Evolutionary conservation across 345 rosid species (phyloP).

Genomic region (Salix suchowensis): DNA sequence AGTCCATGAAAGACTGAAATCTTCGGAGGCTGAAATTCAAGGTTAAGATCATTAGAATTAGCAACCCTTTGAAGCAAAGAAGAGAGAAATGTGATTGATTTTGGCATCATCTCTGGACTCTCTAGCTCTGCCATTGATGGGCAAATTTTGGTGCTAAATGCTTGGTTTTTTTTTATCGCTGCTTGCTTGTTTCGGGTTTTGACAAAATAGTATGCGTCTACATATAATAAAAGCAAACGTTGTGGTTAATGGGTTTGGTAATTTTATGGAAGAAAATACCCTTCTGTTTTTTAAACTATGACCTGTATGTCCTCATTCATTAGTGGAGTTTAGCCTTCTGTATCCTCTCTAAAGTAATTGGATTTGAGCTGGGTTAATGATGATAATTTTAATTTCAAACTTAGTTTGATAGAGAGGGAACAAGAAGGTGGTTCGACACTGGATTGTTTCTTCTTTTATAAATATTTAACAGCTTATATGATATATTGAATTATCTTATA

Average conservation of each 20-base stretch:
- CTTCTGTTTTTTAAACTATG: constrained; percentile 17
- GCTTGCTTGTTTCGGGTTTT: not conserved
- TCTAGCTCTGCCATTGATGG: constrained; percentile 61
- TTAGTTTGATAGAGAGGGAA: constrained; percentile 12
- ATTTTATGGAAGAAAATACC: constrained; percentile 5
- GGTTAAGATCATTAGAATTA: constrained; percentile 55
- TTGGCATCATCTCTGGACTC: constrained; percentile 55
- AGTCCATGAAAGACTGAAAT: constrained; percentile 75
- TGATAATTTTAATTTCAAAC: constrained; percentile 6
- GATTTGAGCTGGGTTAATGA: constrained; percentile 10
- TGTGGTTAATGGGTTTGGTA: constrained; percentile 38
- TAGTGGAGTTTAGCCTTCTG: not conserved
- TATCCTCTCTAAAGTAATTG: not conserved
- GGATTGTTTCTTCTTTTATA: constrained; percentile 5
- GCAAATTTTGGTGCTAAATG: not conserved
- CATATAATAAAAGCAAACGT: constrained; percentile 20
- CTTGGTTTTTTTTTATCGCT: not conserved
- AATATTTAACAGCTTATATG: too few species aligned
- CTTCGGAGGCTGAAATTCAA: constrained; percentile 40
- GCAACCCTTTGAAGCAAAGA: constrained; percentile 66
- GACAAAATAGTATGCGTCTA: not conserved
- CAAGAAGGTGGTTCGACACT: constrained; percentile 9
- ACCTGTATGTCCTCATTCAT: constrained; percentile 9
- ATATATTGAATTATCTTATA: too few species aligned
- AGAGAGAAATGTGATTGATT: constrained; percentile 64